These are phyloP conservation scores for Coffea humblotiana DNA, from an alignment of 305 asterid genomes.

Conservation along the genomic window DNA sequence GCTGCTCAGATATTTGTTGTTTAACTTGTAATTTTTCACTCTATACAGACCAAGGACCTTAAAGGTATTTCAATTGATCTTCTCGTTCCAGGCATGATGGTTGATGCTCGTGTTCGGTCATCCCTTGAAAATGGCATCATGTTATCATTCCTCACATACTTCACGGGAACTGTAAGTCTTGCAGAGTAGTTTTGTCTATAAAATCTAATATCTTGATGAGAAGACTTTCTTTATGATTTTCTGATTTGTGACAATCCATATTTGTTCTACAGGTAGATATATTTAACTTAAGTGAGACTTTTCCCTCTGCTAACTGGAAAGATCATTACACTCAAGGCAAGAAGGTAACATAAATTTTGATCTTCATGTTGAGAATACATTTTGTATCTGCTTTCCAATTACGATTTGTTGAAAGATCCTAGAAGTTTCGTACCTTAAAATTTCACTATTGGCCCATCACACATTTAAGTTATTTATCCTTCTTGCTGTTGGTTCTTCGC, in stretches of 20 bases:
- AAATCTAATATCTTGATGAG: constrained; percentile 11
- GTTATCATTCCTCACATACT: constrained; percentile 86
- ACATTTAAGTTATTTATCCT: background rate
- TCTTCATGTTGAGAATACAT: background rate
- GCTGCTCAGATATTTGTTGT: constrained; percentile 19
- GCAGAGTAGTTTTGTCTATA: constrained; percentile 22
- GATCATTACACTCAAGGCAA: constrained; percentile 62
- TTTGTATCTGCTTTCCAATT: background rate
- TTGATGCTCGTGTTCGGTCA: constrained; percentile 84
- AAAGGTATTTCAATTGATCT: constrained; percentile 93
- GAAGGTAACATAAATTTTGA: constrained; percentile 53
- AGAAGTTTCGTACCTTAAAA: background rate
- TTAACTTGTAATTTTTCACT: constrained; percentile 20
- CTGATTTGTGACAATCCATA: constrained; percentile 8
- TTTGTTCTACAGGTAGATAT: constrained; percentile 69
- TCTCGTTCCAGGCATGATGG: constrained; percentile 99
- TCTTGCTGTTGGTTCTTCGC: background rate
- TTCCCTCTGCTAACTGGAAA: constrained; percentile 86
- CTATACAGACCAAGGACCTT: constrained; percentile 78
- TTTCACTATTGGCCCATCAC: background rate
- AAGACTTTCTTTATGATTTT: constrained; percentile 18
- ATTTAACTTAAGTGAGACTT: constrained; percentile 63
- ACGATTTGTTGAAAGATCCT: background rate
- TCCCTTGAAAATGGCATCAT: constrained; percentile 85
- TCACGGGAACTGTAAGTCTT: constrained; percentile 91